Evolutionary conservation across 352 stramenopile species (phyloP), one percentile per base, ranked within the genome.

Genomic region (Phytophthora agathidicida): DNA sequence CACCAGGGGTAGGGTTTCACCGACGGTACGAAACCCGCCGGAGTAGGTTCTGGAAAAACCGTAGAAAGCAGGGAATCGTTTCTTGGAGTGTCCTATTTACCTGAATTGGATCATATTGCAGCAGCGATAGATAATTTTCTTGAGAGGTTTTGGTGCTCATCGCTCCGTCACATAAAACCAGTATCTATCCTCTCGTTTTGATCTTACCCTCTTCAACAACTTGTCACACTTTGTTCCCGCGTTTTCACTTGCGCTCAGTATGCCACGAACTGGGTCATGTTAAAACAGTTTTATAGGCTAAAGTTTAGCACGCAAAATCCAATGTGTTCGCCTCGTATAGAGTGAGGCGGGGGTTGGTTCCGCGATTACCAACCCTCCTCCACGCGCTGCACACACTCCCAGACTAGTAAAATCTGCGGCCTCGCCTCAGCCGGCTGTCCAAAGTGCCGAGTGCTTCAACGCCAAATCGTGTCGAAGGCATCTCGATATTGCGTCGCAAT

Each of bases 111-210:
- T n/a, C n/a, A n/a, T n/a, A n/a, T n/a, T n/a, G n/a, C n/a, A 36
- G 31, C 10, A 16, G 11, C 10, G 1, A 36, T 10, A 36, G 31
- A 16, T 36, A n/a, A 16, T 36, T 17, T 33, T n/a, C n/a, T n/a
- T n/a, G n/a, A n/a, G n/a, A n/a, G n/a, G n/a, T n/a, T n/a, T n/a
- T n/a, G n/a, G 5, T 37, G 43, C 54, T 35, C 55, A 66, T 68
- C 54, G 57, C 63, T 68, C 45, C 57, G 63, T 72, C 63, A 72
- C 63, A 72, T 68, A 71, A 50, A 67, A 46, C 17, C 41, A 43
- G 41, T 42, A 39, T 19, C 32, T 23, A 19, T 47, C n/a, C n/a
- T n/a, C n/a, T 38, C 17, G 43, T 23, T 24, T 54, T 22, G 31
- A 14, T 30, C 63, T 37, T 68, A 43, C 49, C 28, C 43, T n/a